A percentile compares a stretch with the other conserved stretches of the same genome.
phyloP scores from a whole-genome alignment of 176 grass and related monocot species.

The Poa annua region DNA sequence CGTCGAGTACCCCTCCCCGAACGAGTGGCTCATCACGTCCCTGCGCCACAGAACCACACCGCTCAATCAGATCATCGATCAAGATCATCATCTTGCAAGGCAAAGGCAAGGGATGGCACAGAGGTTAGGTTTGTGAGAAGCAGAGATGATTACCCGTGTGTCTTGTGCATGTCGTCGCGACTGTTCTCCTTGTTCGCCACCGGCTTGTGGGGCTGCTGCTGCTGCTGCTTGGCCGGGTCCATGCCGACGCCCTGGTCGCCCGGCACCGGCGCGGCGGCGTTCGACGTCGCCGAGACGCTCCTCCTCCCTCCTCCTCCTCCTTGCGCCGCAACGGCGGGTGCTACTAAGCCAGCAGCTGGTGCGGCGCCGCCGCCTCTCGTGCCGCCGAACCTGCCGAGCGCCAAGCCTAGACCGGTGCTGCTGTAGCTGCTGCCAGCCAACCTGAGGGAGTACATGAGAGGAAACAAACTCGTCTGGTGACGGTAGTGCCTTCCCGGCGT shows the following conservation, averaged over 20 bases:
- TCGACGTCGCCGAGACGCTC: slow-evolving; percentile 38
- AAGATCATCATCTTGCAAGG: no score
- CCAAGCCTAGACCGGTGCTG: slow-evolving; percentile 38
- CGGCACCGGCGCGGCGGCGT: slow-evolving; percentile 2
- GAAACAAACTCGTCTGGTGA: neutral
- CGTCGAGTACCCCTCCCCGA: slow-evolving; percentile 78
- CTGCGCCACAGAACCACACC: neutral
- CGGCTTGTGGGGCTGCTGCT: slow-evolving; percentile 12
- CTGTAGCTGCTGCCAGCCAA: slow-evolving; percentile 21
- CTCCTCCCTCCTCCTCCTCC: neutral
- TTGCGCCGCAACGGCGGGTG: neutral
- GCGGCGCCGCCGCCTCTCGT: neutral
- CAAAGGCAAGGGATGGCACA: neutral
- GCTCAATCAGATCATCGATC: no score
- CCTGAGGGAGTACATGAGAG: slow-evolving; percentile 49
- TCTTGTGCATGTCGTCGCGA: slow-evolving; percentile 39
- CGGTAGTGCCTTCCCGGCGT: neutral
- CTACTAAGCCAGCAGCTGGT: neutral
- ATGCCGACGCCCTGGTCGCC: slow-evolving; percentile 48
- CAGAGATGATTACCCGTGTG: neutral
- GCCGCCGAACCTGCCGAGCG: slow-evolving; percentile 32
- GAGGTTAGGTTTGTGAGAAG: neutral
- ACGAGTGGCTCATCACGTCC: slow-evolving; percentile 75
- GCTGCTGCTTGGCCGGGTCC: slow-evolving; percentile 52
- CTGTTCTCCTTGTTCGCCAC: neutral